A percentile compares a stretch with the other conserved stretches of the same genome.
Evolutionary conservation across 148 eudicot species (phyloP).

Genomic region (Limonium bicolor): DNA sequence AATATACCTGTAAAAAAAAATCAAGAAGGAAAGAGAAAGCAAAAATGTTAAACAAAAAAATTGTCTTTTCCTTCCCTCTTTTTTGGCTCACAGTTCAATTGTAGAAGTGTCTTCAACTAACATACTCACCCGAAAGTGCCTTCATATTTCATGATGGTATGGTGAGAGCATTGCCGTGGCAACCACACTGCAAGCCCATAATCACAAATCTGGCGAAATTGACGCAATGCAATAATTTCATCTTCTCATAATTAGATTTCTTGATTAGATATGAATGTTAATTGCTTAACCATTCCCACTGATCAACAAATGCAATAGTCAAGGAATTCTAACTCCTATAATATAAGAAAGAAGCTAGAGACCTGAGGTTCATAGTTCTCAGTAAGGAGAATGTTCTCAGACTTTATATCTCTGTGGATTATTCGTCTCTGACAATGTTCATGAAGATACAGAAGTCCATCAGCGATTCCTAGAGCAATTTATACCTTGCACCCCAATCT

Average conservation of each 20-base stretch:
- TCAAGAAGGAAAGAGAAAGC: neutral
- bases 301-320: too few relatives aligned
- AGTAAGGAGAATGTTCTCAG: slow-evolving; percentile 71
- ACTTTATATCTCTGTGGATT: slow-evolving; percentile 90
- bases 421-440: slow-evolving; percentile 74
- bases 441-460: slow-evolving; percentile 75
- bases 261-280: too few relatives aligned
- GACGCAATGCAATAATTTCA: neutral
- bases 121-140: slow-evolving; percentile 83
- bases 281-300: too few relatives aligned
- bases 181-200: slow-evolving; percentile 91
- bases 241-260: neutral
- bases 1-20: slow-evolving; percentile 43
- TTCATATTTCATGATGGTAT: slow-evolving; percentile 54
- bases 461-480: slow-evolving; percentile 69
- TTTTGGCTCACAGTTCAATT: neutral
- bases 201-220: slow-evolving; percentile 57
- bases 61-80: too few relatives aligned
- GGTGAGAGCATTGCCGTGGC: slow-evolving; percentile 72
- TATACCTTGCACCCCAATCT: slow-evolving; percentile 53
- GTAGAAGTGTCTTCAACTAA: neutral
- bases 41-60: neutral
- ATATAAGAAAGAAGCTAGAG: slow-evolving; percentile 8
- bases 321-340: slow-evolving; percentile 7
- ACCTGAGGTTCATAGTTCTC: slow-evolving; percentile 84